Evolutionary conservation across 306 rosid species (phyloP), one percentile per base, ranked within the genome.

Genomic region (Prunus campanulata): DNA sequence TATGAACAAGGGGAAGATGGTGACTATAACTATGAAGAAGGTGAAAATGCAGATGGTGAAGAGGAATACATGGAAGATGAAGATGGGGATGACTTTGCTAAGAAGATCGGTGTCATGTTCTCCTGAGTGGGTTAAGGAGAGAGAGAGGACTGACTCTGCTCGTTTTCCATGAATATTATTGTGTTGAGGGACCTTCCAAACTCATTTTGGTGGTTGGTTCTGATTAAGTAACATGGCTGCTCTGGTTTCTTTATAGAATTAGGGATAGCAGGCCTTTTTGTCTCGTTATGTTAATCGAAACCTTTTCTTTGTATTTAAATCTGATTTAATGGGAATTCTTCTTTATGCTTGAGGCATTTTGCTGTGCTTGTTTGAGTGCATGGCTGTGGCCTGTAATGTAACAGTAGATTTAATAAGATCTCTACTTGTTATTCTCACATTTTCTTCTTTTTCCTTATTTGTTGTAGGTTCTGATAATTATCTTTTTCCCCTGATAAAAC

Each of bases 1-100:
- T 91, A 89, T 56, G 97, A 94, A 51, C 93, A 89, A 81, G 93
- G 75, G 15, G 97, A 93, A 3, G 95, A 89, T 14, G 96, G 90
- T 16, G 97, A 89, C 42, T 92, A 94, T 48, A 85, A 72, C 3
- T 88, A 74, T 7, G 97, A 90, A 74, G 96, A 91, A 77, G 96
- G 92, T 30, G 97, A 93, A 68, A 89, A 87, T 72, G 87, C 78
- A 39, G 94, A 86, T 73, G 91, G 78, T 44, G 93, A 85, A 68
- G 91, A 83, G 81, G 97, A 87, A 55, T 94, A 85, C 81, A 46
- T 85, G 64, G 97, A 94, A 5, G 98, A 89, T 9, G 98, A 89
- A 75, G 93, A 90, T 2, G 97, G 89, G 61, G 97, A 94, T 83
- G 98, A 94, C 84, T 91, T 94, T 71, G 98, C 97, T 16, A 94